A percentile compares a stretch with the other conserved stretches of the same genome.
Conservation (phyloP, 108 stramenopile genomes). For the Cyclostephanos invisitatus region DNA sequence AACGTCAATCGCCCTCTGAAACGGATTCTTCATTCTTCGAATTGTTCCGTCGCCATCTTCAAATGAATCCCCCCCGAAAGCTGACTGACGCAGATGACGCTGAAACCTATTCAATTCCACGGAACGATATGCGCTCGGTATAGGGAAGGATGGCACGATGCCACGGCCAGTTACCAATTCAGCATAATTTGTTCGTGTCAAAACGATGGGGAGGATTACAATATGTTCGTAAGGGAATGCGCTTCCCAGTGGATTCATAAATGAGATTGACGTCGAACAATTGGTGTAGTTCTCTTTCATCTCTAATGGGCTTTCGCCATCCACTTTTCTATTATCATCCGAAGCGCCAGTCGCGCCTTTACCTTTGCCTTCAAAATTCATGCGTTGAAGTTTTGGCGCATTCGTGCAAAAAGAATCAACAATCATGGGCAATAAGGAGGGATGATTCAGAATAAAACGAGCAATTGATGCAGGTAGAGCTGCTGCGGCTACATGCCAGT, state of each 20-base stretch:
- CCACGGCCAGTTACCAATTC: constrained; percentile 42
- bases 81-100: constrained; percentile 35
- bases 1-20: constrained; percentile 58
- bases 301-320: too few relatives aligned
- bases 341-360: too few relatives aligned
- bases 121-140: constrained; percentile 41
- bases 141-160: constrained; percentile 32
- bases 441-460: constrained; percentile 30
- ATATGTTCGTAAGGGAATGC: constrained; percentile 35
- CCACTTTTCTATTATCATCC: too few relatives aligned
- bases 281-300: background rate
- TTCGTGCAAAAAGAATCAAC: constrained; percentile 42
- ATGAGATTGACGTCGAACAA: background rate
- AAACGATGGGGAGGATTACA: constrained; percentile 26
- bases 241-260: constrained; percentile 13
- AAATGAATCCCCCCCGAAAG: constrained; percentile 3
- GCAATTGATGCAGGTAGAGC: constrained; percentile 42
- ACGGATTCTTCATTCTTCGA: constrained; percentile 17
- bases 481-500: constrained; percentile 40
- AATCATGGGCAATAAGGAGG: constrained; percentile 31
- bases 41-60: constrained; percentile 2
- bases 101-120: constrained; percentile 50
- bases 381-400: constrained; percentile 26
- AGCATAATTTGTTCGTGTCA: constrained; percentile 67
- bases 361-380: background rate